Evolutionary conservation across 2,329 filamentous ascomycete species (phyloP), one percentile per base, ranked within the genome.

Genomic region (Dissoconium aciculare): DNA sequence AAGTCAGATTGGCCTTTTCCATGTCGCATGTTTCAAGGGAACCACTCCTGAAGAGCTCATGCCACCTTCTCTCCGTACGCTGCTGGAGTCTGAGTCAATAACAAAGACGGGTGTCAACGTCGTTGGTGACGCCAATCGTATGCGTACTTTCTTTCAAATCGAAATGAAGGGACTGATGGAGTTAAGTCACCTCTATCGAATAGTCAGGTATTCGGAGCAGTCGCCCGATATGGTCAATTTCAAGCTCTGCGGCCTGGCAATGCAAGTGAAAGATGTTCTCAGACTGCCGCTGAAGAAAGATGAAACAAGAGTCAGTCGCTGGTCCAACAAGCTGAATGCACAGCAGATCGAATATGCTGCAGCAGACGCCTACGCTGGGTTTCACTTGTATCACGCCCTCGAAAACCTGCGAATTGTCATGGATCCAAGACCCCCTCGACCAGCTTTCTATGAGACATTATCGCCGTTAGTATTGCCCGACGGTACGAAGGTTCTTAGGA

Each of bases 91-190:
- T 28, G 56, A 71, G 0, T 52, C 59, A 2, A 64, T 91, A 34
- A 68, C 67, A 23, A 94, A 94, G 53, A 64, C 69, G 2, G 87
- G 87, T 8, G 83, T 93, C 3, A 63, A 66, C 31, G 78, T 94
- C 42, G 67, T 69, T 43, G 77, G 68, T 21, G 83, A 66, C 38
- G 54, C 53, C 36, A 76, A 70, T 2, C 71, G 83, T 16, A 48
- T 94, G 9, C 63, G 60, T 15, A 77, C 69, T n/a, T 70, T 62
- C 39, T 64, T 93, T 3, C 60, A 57, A 0, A 64, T 93, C 15
- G 51, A 77, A 1, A 62, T 74, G 1, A 66, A 62, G 29, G 79
- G 79, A 1, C 59, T 81, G 3, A 70, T 92, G 37, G 85, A 94
- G 55, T 64, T 93, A 5, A 87, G 79, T 50, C 78, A 92, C 49